A percentile compares a stretch with the other conserved stretches of the same genome.
Conservation (phyloP, 2,329 filamentous ascomycete species). For the Aspergillus brasiliensis region DNA sequence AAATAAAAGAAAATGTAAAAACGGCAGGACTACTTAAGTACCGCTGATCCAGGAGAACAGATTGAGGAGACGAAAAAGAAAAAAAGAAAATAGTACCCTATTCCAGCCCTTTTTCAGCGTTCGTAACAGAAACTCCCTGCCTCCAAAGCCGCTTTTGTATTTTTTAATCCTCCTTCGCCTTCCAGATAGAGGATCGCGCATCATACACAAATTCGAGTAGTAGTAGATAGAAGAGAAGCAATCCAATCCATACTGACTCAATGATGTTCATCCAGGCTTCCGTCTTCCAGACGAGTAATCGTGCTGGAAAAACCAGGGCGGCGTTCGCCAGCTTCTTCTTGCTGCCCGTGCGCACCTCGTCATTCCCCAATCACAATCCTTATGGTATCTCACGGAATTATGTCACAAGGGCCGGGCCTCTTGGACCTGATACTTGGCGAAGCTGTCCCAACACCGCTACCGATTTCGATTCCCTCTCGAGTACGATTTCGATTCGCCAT, state of each 20-base stretch:
- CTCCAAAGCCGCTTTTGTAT: constrained; percentile 8
- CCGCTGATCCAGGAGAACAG: constrained; percentile 13
- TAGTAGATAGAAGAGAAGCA: constrained; percentile 4
- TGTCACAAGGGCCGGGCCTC: constrained; percentile 32
- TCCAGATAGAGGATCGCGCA: constrained; percentile 16
- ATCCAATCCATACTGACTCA: constrained; percentile 14
- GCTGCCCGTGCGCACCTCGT: constrained; percentile 26
- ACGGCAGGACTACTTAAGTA: constrained; percentile 15
- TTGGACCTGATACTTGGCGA: constrained; percentile 25
- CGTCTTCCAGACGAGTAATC: constrained; percentile 18
- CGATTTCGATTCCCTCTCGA: constrained; percentile 19
- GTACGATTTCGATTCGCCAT: constrained; percentile 31
- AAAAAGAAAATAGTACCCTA: not conserved
- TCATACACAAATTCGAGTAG: constrained; percentile 19
- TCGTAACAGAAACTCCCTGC: not conserved
- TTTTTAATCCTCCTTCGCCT: not conserved
- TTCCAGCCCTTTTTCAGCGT: constrained; percentile 7
- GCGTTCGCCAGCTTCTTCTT: constrained; percentile 20
- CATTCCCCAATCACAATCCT: constrained; percentile 24
- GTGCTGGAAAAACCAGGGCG: constrained; percentile 19
- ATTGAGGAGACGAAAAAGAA: too few species aligned
- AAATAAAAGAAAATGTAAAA: constrained; percentile 7
- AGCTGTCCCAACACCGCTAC: constrained; percentile 20
- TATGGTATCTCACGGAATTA: constrained; percentile 31
- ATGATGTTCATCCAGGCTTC: constrained; percentile 18